Base-by-base conservation (phyloP, 177 flowering plant species). In the Vitis hybrid region DNA sequence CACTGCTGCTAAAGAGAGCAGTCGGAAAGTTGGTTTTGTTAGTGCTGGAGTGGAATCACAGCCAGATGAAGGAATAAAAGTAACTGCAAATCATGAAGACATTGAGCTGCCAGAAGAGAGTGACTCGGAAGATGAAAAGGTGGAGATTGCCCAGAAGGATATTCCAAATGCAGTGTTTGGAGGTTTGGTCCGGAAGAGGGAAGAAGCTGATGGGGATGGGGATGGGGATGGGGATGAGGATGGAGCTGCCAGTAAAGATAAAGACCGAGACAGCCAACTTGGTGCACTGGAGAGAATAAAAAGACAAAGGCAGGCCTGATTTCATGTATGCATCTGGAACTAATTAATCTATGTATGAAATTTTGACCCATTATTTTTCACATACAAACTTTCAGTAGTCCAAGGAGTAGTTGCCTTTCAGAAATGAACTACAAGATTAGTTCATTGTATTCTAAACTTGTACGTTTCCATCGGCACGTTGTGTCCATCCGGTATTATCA, bases 121-220 rank as follows among this genome's bases (percentile, higher is more conserved):
- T 60, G 96, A 88, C 14, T 79, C 86, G 0, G 97, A 90, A 46
- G 91, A 86, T 50, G 93, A 86, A 0, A 77, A 69, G 13, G 81
- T 93, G 19, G 93, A 93, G 71, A 87, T 95, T 49, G 83, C 87
- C 6, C 98, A 93, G 19, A 93, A 88, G 64, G 90, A 90, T 64
- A 91, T 95, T 17, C 99, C 99, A 0, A 55, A 71, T 66, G 93
- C 96, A 5, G 98, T 95, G 5, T 95, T 84, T 71, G 99, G 98
- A 49, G 96, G 91, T 2, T 73, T 94, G 70, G 86, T 74, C 6
- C 56, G 82, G 35, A 89, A 90, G 72, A 78, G 88, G 49, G 89
- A 84, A 19, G 84, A 78, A 14, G 17, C 6, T 15, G 87, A 76
- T 11, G 60, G 57, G 2, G 78, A 68, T 27, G 79, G 40, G 3